phyloP scores from a whole-genome alignment of 2,329 filamentous ascomycete genomes.

The Nemania diffusa region DNA sequence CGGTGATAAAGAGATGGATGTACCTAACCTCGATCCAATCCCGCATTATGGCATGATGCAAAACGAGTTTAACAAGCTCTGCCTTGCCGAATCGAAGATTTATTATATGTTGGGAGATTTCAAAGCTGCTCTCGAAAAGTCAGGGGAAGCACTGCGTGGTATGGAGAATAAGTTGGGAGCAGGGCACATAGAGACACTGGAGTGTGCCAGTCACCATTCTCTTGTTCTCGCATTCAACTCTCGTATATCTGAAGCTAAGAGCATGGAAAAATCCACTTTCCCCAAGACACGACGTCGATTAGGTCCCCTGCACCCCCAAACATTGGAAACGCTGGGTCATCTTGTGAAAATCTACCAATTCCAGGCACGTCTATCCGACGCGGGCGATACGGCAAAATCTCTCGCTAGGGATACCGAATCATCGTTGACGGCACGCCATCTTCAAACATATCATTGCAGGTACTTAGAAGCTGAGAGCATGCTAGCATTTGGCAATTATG shows the following conservation, averaged over 20 bases:
- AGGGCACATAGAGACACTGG: neutral
- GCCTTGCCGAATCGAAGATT: neutral
- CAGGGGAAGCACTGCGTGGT: neutral
- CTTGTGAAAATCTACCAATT: neutral
- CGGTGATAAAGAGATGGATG: neutral
- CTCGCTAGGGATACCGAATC: neutral
- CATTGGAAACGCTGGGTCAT: neutral
- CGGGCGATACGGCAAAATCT: neutral
- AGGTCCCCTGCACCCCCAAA: neutral
- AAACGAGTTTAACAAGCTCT: neutral
- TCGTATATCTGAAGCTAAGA: neutral
- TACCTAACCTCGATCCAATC: no score
- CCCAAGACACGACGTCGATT: neutral
- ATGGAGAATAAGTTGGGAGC: neutral
- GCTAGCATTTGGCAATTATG: neutral
- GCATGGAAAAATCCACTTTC: neutral
- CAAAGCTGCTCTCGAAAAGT: neutral
- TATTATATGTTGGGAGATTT: slow-evolving; percentile 3
- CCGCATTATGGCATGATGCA: neutral
- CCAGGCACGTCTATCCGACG: neutral
- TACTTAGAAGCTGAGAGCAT: neutral
- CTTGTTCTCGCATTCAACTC: slow-evolving; percentile 6
- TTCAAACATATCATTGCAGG: neutral
- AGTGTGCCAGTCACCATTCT: slow-evolving; percentile 3
- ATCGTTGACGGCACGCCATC: neutral